phyloP scores from a whole-genome alignment of 345 rosid species.

The Eucalyptus shirleyi region DNA sequence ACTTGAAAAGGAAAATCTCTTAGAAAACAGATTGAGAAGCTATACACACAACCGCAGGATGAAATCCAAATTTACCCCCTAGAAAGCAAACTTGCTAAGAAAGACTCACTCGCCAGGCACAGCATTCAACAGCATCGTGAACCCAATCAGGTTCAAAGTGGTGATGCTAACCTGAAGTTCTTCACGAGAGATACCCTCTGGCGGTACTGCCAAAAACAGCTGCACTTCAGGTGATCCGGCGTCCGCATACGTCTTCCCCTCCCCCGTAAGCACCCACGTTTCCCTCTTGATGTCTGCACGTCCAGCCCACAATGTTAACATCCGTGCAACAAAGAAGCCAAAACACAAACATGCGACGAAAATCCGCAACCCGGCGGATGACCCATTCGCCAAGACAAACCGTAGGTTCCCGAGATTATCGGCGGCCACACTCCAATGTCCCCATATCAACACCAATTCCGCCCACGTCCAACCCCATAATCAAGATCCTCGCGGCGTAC shows the following conservation, averaged over 20 bases:
- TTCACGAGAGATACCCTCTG: conserved; percentile 56
- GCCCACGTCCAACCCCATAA: neutral
- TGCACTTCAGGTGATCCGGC: conserved; percentile 84
- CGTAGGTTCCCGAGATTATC: neutral
- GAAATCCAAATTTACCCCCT: neutral
- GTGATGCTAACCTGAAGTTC: conserved; percentile 48
- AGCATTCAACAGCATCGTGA: neutral
- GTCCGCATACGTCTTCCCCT: conserved; percentile 61
- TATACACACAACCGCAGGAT: neutral
- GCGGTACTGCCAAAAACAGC: conserved; percentile 61
- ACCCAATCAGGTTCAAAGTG: neutral
- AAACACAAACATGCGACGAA: neutral
- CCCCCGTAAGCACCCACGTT: conserved; percentile 70
- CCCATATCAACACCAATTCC: neutral
- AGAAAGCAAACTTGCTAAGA: neutral
- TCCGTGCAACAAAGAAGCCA: neutral
- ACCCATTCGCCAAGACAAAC: neutral
- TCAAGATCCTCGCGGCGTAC: neutral
- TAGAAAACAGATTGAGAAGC: neutral
- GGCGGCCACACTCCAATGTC: neutral
- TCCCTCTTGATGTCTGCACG: conserved; percentile 57
- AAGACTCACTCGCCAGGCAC: neutral
- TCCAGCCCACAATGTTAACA: neutral
- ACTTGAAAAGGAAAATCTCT: neutral
- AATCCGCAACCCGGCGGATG: neutral